Conservation (phyloP, 805 yeast species). For the Pichia thaimueangensis region DNA sequence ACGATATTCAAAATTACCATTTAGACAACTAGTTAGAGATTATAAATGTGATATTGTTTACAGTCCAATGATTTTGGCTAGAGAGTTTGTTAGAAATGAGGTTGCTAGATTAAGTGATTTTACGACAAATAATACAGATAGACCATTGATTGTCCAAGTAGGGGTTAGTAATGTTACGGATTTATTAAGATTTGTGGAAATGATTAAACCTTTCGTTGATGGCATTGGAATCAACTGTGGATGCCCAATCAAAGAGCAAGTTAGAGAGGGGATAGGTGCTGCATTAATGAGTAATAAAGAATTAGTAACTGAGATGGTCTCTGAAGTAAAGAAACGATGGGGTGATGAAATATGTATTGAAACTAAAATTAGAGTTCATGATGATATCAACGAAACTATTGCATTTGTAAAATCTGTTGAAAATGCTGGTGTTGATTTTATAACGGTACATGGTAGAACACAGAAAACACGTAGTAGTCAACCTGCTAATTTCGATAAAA, state of each 20-base stretch:
- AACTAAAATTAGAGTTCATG: conserved; percentile 86
- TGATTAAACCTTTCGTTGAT: conserved; percentile 88
- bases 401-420: conserved; percentile 69
- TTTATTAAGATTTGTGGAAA: conserved; percentile 71
- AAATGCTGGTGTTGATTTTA: conserved; percentile 84
- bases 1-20: conserved; percentile 88
- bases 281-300: conserved; percentile 85
- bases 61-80: conserved; percentile 93
- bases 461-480: conserved; percentile 76
- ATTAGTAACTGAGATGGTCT: conserved; percentile 75
- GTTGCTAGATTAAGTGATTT: conserved; percentile 82
- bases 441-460: conserved; percentile 92
- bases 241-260: conserved; percentile 93
- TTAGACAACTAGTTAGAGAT: conserved; percentile 70
- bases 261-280: conserved; percentile 94
- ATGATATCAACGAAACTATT: conserved; percentile 65
- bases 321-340: conserved; percentile 69
- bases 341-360: conserved; percentile 73
- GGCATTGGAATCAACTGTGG: conserved; percentile 96
- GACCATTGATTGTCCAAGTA: conserved; percentile 78
- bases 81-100: conserved; percentile 85
- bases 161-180: conserved; percentile 85
- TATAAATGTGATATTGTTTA: conserved; percentile 78
- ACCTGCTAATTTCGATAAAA: conserved; percentile 81
- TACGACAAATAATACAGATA: conserved; percentile 65